phyloP scores from a whole-genome alignment of 1,284 basidiomycete genomes.

The Naganishia albida region DNA sequence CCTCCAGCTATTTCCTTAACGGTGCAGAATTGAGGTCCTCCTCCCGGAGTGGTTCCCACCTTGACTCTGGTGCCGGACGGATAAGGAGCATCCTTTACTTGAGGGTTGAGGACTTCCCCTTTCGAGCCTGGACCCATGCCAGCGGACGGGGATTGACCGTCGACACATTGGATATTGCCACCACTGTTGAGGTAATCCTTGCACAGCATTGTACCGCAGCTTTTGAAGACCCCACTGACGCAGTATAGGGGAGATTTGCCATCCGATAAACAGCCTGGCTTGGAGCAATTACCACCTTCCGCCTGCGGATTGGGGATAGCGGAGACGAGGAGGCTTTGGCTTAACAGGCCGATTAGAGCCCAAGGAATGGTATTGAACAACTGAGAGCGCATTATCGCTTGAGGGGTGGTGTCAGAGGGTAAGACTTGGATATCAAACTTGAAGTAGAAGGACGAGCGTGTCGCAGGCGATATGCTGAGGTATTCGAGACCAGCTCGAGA shows the following conservation, averaged over 20 bases:
- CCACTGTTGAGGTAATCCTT: not conserved
- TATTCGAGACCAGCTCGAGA: too few relatives aligned
- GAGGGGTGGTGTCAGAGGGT: too few relatives aligned
- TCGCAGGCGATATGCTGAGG: too few relatives aligned
- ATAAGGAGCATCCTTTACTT: not conserved
- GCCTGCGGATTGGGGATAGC: not conserved
- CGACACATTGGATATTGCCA: not conserved
- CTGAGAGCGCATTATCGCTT: not conserved
- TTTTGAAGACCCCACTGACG: not conserved
- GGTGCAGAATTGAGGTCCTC: not conserved
- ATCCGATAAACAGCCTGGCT: not conserved
- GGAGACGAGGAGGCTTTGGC: not conserved
- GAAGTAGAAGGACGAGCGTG: too few relatives aligned
- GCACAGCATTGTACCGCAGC: not conserved
- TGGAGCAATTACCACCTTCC: not conserved
- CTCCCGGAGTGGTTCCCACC: not conserved
- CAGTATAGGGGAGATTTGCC: not conserved
- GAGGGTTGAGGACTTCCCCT: not conserved
- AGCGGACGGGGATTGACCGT: too few relatives aligned
- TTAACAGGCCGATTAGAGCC: not conserved
- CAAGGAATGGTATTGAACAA: not conserved
- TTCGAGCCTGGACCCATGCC: too few relatives aligned
- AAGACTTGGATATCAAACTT: too few relatives aligned
- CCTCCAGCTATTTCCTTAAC: not conserved
- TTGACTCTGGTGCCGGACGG: not conserved